phyloP scores from a whole-genome alignment of 2,329 filamentous ascomycete genomes.

The Polychaeton citri region DNA sequence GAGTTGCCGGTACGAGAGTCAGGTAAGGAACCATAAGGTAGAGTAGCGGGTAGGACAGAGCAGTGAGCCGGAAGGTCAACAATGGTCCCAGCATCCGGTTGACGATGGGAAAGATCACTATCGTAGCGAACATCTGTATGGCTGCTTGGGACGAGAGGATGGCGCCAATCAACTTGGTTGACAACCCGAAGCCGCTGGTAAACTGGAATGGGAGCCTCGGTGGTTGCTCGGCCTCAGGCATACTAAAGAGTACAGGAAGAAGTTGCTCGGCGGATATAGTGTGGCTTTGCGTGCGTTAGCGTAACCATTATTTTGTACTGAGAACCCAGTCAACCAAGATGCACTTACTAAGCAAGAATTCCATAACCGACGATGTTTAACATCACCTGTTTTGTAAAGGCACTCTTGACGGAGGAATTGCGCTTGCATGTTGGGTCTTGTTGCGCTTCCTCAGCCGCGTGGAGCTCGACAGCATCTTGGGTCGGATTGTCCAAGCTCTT shows the following conservation, averaged over 20 bases:
- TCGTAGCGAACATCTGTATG: constrained; percentile 77
- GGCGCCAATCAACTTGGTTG: constrained; percentile 71
- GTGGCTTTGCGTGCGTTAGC: constrained; percentile 45
- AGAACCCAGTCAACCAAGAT: background rate
- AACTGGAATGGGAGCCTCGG: constrained; percentile 72
- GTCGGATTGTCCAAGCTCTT: no score
- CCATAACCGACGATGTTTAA: constrained; percentile 83
- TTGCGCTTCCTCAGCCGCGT: background rate
- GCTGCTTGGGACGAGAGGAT: constrained; percentile 81
- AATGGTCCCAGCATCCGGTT: constrained; percentile 65
- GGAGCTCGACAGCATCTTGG: background rate
- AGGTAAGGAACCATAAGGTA: constrained; percentile 85
- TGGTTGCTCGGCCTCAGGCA: constrained; percentile 38
- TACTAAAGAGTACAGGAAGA: constrained; percentile 82
- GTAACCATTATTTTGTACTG: background rate
- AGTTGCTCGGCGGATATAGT: constrained; percentile 95
- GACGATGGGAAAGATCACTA: constrained; percentile 70
- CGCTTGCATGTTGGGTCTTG: constrained; percentile 8
- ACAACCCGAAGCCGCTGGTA: constrained; percentile 69
- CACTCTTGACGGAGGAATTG: constrained; percentile 36
- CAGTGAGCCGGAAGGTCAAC: constrained; percentile 67
- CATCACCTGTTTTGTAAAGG: constrained; percentile 74
- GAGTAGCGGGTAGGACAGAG: constrained; percentile 71
- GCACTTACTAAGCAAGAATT: constrained; percentile 81
- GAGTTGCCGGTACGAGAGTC: constrained; percentile 59